Conservation (phyloP, 257 asterid species). For the Solanum pinnatisectum region DNA sequence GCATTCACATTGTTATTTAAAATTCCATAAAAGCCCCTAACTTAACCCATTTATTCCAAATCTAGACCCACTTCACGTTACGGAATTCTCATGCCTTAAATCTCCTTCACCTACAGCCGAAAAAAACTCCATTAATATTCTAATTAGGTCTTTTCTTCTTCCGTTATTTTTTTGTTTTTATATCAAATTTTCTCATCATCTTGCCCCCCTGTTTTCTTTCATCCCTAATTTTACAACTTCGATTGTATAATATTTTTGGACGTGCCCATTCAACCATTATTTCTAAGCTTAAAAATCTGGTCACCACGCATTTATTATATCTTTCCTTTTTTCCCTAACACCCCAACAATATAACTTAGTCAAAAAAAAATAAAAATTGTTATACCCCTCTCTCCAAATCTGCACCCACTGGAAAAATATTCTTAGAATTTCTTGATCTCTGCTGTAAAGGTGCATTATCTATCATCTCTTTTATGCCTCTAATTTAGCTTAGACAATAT, state of each 20-base stretch:
- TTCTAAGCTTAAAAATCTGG: slow-evolving; percentile 3
- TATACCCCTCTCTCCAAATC: background rate
- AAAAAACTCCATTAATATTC: background rate
- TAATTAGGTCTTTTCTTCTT: background rate
- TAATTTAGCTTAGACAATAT: background rate
- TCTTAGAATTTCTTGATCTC: background rate
- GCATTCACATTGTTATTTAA: background rate
- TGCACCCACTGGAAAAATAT: background rate
- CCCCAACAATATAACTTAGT: slow-evolving; percentile 7
- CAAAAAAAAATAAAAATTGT: background rate
- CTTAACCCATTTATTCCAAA: background rate
- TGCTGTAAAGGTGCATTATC: slow-evolving; percentile 3
- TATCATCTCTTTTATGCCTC: background rate
- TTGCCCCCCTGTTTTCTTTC: background rate
- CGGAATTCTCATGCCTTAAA: background rate
- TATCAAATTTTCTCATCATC: background rate
- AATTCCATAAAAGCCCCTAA: background rate
- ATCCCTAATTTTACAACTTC: background rate
- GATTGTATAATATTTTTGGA: background rate
- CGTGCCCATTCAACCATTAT: slow-evolving; percentile 8
- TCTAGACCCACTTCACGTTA: background rate
- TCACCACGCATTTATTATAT: slow-evolving; percentile 7
- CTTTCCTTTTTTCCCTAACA: background rate
- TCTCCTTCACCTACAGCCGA: background rate
- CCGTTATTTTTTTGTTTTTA: background rate